Evolutionary conservation across 1,284 basidiomycete genomes (phyloP), one percentile per base, ranked within the genome.

Genomic region (Tilletia caries): DNA sequence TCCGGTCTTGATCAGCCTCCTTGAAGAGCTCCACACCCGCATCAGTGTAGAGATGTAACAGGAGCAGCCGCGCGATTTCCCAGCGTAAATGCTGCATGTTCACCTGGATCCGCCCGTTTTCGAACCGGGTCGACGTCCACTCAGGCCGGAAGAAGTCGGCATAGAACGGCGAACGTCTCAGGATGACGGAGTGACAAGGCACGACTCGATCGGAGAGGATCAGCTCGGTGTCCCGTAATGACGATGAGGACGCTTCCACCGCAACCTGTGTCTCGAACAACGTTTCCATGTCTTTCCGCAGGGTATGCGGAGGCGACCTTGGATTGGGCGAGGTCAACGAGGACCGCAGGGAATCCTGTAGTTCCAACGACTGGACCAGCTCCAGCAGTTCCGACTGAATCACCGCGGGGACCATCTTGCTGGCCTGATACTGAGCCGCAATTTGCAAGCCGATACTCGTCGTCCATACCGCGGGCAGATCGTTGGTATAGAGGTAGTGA

Each of bases 401-500:
- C 0, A 76, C 80, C 67, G 85, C 85, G 2, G 92, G 84, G 68
- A 95, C 90, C 10, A 83, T 73, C 83, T 90, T 91, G 67, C 93
- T 85, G 62, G 86, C 84, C 1, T 76, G 76, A 20, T 87, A 83
- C 5, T 85, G 82, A 3, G 79, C 79, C 58, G 86, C 85, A 2
- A 91, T 84, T 1, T 85, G 83, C 0, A 85, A 79, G 1, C 86
- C 85, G 12, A 97, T 86, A 13, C 93, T 89, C 13, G 87, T 86
- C 78, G 97, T 94, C 92, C 93, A 96, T 5, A 95, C 81, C 0
- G 92, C 89, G 6, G 92, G 86, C 0, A 95, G 83, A 33, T 90
- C 88, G 82, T 98, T 95, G 1, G 91, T 88, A 84, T 98, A 98
- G 13, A 98, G 82, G 80, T 95, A 98, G 64, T 90, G 88, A 20